Evolutionary conservation across 352 stramenopile species (phyloP), one percentile per base, ranked within the genome.

Genomic region (Phytophthora syringae): DNA sequence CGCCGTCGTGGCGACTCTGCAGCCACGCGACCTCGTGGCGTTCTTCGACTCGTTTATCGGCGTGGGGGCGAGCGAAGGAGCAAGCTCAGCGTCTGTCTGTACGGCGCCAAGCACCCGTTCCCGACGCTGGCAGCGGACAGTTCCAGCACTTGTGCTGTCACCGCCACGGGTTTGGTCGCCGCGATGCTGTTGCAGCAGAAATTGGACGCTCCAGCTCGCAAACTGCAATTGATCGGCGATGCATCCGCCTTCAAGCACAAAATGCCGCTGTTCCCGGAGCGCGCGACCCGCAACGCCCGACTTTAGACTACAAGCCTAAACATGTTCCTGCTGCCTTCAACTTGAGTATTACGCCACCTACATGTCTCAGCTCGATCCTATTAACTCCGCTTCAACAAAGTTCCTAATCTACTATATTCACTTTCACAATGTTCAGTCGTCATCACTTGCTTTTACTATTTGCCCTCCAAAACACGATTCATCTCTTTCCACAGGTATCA

Each of bases 251-350:
- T 93, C 63, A 90, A 91, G 74, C 75, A 73, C 7, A 67, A 69
- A 27, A 90, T 91, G 80, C 73, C 77, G 25, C 64, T 93, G 6
- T 93, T 91, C 60, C 82, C 80, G 0, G 82, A 92, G 54, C 77
- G 82, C 40, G 51, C 62, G 5, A 64, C 62, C 39, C 63, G 9
- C 39, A 68, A 51, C 13, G 53, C 58, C 15, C 61, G 43, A 55
- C 40, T 74, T 16, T 77, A 72, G 60, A 57, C 30, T 32, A 28
- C 1, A 11, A 48, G 7, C 39, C 18, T 32, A 52, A n/a, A n/a
- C n/a, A 49, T 27, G 32, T 40, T 18, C 24, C 4, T 34, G 27
- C 25, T 21, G 22, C 52, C 45, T 44, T 34, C 34, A 57, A 25
- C 22, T 61, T 67, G 39, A 64, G n/a, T n/a, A n/a, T n/a, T n/a